These are phyloP conservation scores for Articulospora tetracladia DNA, from an alignment of 495 filamentous ascomycete genomes.

Conservation along the genomic window DNA sequence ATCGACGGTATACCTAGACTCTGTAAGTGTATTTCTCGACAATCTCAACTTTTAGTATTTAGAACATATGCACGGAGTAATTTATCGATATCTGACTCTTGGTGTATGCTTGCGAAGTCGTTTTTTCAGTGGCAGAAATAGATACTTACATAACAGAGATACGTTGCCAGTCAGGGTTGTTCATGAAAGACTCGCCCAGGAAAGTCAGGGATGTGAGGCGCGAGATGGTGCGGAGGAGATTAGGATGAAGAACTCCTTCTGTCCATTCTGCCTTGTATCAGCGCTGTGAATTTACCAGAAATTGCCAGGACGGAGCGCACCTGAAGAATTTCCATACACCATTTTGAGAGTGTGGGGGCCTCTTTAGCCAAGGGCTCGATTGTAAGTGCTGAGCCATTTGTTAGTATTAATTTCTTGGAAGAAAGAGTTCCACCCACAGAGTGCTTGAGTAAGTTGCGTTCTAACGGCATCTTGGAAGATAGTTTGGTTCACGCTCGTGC, in stretches of 20 bases:
- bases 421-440: conserved; percentile 35
- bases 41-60: too few species aligned
- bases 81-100: too few species aligned
- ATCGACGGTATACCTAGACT: conserved; percentile 40
- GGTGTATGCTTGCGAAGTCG: too few species aligned
- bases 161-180: conserved; percentile 41
- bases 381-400: conserved; percentile 26
- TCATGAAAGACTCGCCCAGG: conserved; percentile 38
- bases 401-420: background rate
- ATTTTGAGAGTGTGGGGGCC: conserved; percentile 34
- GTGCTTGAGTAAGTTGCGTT: conserved; percentile 44
- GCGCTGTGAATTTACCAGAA: conserved; percentile 12
- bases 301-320: conserved; percentile 14
- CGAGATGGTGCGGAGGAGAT: conserved; percentile 37
- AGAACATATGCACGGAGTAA: too few species aligned
- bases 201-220: conserved; percentile 45
- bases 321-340: conserved; percentile 21
- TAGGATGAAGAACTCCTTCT: conserved; percentile 12
- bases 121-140: too few species aligned
- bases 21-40: too few species aligned
- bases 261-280: conserved; percentile 25
- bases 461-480: conserved; percentile 25
- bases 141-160: conserved; percentile 34
- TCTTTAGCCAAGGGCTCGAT: conserved; percentile 38
- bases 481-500: conserved; percentile 31